phyloP scores from a whole-genome alignment of 2,329 filamentous ascomycete genomes.

The Dactylonectria estremocensis region DNA sequence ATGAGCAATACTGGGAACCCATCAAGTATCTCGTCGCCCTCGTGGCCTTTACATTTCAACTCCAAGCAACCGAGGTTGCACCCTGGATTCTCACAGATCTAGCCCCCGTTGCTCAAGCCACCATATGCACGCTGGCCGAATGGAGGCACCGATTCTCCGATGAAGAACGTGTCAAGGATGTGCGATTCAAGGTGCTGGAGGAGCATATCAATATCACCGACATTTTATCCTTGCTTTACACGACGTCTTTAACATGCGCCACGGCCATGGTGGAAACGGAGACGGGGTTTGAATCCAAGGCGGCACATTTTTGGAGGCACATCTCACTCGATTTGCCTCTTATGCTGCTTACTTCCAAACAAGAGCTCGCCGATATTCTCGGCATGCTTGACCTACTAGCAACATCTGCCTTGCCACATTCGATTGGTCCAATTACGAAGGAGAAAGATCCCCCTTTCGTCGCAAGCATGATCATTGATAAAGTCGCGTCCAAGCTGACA shows the following conservation, averaged over 20 bases:
- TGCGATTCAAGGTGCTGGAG: conserved; percentile 56
- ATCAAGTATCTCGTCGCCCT: conserved; percentile 77
- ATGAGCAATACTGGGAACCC: conserved; percentile 75
- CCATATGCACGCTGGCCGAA: conserved; percentile 72
- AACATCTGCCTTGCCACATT: conserved; percentile 74
- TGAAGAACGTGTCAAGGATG: conserved; percentile 63
- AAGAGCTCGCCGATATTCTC: conserved; percentile 74
- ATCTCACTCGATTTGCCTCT: conserved; percentile 78
- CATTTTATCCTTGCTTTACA: conserved; percentile 77
- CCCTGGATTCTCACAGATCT: conserved; percentile 72
- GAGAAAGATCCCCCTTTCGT: conserved; percentile 60
- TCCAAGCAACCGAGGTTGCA: conserved; percentile 72
- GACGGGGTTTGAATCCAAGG: conserved; percentile 48
- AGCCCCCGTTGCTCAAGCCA: conserved; percentile 69
- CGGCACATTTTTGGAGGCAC: conserved; percentile 74
- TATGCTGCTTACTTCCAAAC: conserved; percentile 77
- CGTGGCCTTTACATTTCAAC: conserved; percentile 74
- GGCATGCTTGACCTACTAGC: conserved; percentile 76
- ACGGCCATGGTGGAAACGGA: conserved; percentile 53
- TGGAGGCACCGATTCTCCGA: conserved; percentile 67
- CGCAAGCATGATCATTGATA: conserved; percentile 70
- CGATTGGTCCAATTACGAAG: conserved; percentile 76
- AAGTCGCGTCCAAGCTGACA: conserved; percentile 74
- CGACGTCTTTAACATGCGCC: conserved; percentile 74
- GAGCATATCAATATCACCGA: conserved; percentile 74